phyloP scores from a whole-genome alignment of 495 filamentous ascomycete genomes.

The Oidiodendron maius region DNA sequence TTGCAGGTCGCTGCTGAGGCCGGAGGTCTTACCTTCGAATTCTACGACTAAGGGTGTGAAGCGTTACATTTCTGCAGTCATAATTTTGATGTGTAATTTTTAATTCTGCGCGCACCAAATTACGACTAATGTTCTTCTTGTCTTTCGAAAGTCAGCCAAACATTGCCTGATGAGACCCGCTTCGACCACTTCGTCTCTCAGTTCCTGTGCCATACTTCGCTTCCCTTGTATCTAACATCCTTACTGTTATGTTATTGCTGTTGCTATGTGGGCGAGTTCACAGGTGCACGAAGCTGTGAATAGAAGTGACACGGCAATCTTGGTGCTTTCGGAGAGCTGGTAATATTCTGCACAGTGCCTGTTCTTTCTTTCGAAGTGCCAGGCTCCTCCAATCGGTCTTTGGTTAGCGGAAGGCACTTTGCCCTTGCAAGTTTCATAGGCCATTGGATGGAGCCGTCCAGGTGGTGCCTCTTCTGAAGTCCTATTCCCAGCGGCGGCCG shows the following conservation, averaged over 20 bases:
- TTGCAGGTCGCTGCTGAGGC: conserved; percentile 9
- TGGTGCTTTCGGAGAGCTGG: conserved; percentile 4
- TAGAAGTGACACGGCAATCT: conserved; percentile 9
- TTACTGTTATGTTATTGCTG: conserved; percentile 21
- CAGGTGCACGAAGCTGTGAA: conserved; percentile 13
- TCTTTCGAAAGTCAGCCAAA: too few species aligned
- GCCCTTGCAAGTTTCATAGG: conserved; percentile 2
- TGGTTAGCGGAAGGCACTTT: conserved; percentile 10
- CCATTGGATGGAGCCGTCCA: conserved; percentile 12
- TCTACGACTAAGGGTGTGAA: conserved; percentile 7
- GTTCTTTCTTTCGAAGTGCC: conserved; percentile 16
- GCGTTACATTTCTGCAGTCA: conserved; percentile 1
- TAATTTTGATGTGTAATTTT: conserved; percentile 6
- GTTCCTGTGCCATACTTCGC: conserved; percentile 10
- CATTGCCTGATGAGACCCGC: conserved; percentile 1
- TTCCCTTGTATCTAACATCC: conserved; percentile 19
- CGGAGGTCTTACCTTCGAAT: conserved; percentile 13
- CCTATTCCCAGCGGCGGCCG: conserved; percentile 12
- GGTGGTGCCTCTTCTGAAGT: conserved; percentile 9
- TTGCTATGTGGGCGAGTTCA: conserved; percentile 4
- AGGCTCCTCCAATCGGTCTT: conserved; percentile 19
- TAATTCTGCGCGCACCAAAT: conserved; percentile 8
- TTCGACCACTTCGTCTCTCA: conserved; percentile 7
- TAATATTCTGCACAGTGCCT: conserved; percentile 19
- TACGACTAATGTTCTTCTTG: conserved; percentile 17